Base-by-base conservation (phyloP, 306 rosid genomes). In the Psophocarpus tetragonolobus region DNA sequence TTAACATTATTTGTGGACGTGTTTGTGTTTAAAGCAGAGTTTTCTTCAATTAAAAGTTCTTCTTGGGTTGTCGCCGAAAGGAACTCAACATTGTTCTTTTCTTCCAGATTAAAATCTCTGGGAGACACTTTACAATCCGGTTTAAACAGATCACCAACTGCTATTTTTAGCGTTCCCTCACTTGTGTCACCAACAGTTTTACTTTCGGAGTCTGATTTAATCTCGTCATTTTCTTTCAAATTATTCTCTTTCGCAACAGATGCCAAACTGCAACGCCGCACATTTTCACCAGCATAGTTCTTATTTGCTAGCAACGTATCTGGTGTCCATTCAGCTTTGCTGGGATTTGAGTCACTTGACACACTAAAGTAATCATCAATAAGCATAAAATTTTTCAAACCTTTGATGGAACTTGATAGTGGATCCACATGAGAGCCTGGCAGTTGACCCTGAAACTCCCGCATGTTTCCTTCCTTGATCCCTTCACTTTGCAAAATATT, bases 291-390 rank as follows among this genome's bases (percentile, higher is more conserved):
- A 39, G 50, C 41, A 39, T 32, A 29, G 21, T 38, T 54, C 75
- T 84, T 72, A 71, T 38, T 80, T 68, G 73, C 85, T 61, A 48
- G 85, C 48, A 68, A 45, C 12, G 44, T 82, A 80, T 77, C 80
- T 3, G 81, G 23, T 17, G 23, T 47, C 6, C 74, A 73, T 72
- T 89, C 88, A 51, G 83, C 76, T 60, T 76, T 57, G 57, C 72
- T 13, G 10, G 78, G 64, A 50, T 39, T 29, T 30, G 78, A 47
- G 65, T 83, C 81, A 68, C 70, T 53, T 58, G 82, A 53, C 38
- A 85, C 63, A 38, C 29, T 47, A 63, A 78, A 50, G 36, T 53
- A 61, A 75, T 83, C 81, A 73, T 73, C 78, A 35, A 23, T 57
- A 54, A 17, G 71, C 15, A 11, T 8, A 45, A 62, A 80, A 20